Percentiles rank a stretch among this genome's conserved stretches.
These are phyloP conservation scores for Ophiostoma quercus DNA, from an alignment of 2,329 filamentous ascomycete genomes.

Conservation along the genomic window DNA sequence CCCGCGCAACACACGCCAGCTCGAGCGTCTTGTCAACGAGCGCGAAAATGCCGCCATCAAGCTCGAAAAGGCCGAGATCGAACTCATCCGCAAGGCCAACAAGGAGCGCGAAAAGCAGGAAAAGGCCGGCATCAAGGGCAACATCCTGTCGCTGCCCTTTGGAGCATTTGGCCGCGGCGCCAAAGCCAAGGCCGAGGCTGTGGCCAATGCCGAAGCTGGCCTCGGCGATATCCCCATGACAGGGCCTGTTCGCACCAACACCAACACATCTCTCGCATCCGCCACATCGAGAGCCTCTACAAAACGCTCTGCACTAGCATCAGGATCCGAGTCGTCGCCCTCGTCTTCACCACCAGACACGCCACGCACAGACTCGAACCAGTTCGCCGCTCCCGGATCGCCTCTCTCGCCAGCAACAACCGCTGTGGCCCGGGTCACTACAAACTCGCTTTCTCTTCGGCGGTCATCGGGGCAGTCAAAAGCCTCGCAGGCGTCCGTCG, in stretches of 20 bases:
- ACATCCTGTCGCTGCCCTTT: conserved; percentile 19
- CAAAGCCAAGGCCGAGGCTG: background rate
- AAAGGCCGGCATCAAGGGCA: conserved; percentile 23
- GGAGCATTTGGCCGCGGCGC: background rate
- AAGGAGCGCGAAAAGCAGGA: conserved; percentile 50
- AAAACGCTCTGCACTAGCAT: background rate
- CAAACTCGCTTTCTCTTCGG: conserved; percentile 4
- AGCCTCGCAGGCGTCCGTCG: background rate
- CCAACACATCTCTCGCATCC: conserved; percentile 16
- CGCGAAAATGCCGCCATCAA: conserved; percentile 70
- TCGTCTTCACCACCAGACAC: background rate
- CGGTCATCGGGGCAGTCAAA: background rate
- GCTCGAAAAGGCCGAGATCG: conserved; percentile 77
- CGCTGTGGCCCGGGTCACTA: background rate
- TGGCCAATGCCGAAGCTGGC: background rate
- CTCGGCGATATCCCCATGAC: background rate
- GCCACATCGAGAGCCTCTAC: background rate
- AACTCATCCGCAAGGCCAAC: conserved; percentile 70
- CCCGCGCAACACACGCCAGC: conserved; percentile 62
- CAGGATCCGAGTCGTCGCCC: background rate
- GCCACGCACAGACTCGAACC: background rate
- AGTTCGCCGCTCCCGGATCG: background rate
- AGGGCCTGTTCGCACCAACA: background rate
- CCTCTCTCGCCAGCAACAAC: conserved; percentile 8
- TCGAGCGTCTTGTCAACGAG: conserved; percentile 73